Conservation (phyloP, 805 yeast species). For the Saturnispora serradocipensis region DNA sequence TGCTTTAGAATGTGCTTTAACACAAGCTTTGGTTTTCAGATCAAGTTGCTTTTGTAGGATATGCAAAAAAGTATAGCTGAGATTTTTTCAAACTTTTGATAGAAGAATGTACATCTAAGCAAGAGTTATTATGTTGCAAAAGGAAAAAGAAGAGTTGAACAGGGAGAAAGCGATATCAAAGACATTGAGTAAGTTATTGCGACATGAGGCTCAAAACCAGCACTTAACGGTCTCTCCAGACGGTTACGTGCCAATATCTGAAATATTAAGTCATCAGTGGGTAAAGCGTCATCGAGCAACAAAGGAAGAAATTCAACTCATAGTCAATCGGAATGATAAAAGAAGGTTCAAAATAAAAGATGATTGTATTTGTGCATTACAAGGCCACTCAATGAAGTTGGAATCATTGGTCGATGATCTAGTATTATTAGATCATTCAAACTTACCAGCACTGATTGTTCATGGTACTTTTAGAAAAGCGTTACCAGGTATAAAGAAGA, state of each 20-base stretch:
- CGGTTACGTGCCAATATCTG: constrained; percentile 56
- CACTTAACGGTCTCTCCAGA: constrained; percentile 49
- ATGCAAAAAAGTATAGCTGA: background rate
- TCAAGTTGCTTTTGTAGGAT: background rate
- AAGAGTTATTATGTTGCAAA: background rate
- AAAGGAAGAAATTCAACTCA: constrained; percentile 43
- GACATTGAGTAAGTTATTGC: constrained; percentile 60
- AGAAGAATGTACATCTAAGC: background rate
- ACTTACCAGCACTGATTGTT: constrained; percentile 46
- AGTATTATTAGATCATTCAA: constrained; percentile 17
- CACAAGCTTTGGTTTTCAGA: background rate
- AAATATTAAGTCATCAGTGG: constrained; percentile 47
- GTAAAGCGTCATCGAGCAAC: constrained; percentile 50
- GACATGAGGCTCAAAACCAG: constrained; percentile 81
- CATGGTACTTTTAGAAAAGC: constrained; percentile 69
- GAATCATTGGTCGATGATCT: constrained; percentile 7
- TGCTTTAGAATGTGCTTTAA: background rate
- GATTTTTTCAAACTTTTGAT: background rate
- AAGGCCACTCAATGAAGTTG: constrained; percentile 69
- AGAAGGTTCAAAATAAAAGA: constrained; percentile 46
- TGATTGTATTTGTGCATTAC: constrained; percentile 69
- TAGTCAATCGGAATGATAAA: constrained; percentile 63
- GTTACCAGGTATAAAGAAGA: constrained; percentile 36
- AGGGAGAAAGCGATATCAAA: constrained; percentile 46
- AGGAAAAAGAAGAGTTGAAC: background rate